Conservation (phyloP, 2,329 filamentous ascomycete genomes). For the Botryotinia globosa region DNA sequence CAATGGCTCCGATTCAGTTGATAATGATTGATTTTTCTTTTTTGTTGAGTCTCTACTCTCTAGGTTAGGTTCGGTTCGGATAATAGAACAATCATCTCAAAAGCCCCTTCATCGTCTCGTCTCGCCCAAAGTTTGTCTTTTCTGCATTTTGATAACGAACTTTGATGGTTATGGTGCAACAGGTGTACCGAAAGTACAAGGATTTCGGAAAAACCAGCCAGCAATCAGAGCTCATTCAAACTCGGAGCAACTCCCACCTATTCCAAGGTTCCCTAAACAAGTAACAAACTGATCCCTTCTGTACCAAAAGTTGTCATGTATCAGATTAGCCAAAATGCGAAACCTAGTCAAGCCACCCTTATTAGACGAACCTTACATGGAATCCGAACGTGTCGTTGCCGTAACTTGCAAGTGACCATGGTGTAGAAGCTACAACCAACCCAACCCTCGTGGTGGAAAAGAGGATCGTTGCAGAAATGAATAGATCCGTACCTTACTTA, state of each 20-base stretch:
- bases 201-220: background rate
- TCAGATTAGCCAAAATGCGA: constrained; percentile 15
- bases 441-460: constrained; percentile 10
- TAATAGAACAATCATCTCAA: background rate
- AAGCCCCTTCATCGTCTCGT: constrained; percentile 10
- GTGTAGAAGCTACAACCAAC: constrained; percentile 4
- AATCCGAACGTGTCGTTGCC: constrained; percentile 4
- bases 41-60: background rate
- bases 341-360: constrained; percentile 12
- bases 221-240: background rate
- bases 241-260: background rate
- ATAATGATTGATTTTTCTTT: background rate
- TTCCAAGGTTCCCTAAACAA: constrained; percentile 10
- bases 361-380: background rate
- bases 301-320: constrained; percentile 4
- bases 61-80: background rate
- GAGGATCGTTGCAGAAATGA: constrained; percentile 14
- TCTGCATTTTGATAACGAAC: background rate
- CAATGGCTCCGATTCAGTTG: background rate
- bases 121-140: constrained; percentile 10
- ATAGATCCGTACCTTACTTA: constrained; percentile 6
- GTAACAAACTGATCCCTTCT: background rate
- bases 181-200: background rate
- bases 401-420: constrained; percentile 8
- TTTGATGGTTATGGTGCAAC: background rate